Evolutionary conservation across 495 filamentous ascomycete species (phyloP), one percentile per base, ranked within the genome.

Genomic region (Mycothermus thermophilus): DNA sequence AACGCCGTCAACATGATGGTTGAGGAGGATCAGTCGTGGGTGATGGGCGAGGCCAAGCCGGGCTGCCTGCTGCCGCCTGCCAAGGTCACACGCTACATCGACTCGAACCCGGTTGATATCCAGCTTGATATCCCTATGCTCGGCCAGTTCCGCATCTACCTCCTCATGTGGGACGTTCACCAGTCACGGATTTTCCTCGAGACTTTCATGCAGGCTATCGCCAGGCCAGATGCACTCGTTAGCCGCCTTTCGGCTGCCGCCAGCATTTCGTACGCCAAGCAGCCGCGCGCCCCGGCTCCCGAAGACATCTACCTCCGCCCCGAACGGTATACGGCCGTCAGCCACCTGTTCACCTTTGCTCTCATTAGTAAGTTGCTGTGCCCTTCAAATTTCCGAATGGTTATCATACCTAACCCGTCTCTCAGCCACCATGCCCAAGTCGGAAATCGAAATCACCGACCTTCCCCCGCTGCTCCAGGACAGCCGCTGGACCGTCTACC

Each of bases 101-200:
- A 80, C 43, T 69, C 74, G 4, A 83, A 82, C 39, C 75, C 77
- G 1, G 71, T 83, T 15, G 72, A 81, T 39, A 59, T 82, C 17
- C 75, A 83, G 45, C 67, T 80, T 4, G 77, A 81, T 44, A 76
- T 81, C n/a, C 76, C 79, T 1, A 60, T 77, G 41, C 50, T 80
- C 4, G 67, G 77, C 8, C 79, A 82, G 42, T 83, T 82, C 57
- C 63, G 74, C 14, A 62, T 81, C 15, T 80, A 74, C 50, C 63
- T 81, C 35, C 64, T 82, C 30, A 66, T 71, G 9, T 67, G 66
- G 27, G 61, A 77, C 41, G 59, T 77, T 12, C 52, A 59, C 16
- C 50, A 57, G n/a, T 60, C 70, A 0, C 52, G 50, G 37, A 46
- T 47, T 2, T 79, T 79, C 42, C 60, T 82, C 26, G 54, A 63